Base-by-base conservation (phyloP, 2,329 filamentous ascomycete genomes). In the Calonectria hawksworthii region DNA sequence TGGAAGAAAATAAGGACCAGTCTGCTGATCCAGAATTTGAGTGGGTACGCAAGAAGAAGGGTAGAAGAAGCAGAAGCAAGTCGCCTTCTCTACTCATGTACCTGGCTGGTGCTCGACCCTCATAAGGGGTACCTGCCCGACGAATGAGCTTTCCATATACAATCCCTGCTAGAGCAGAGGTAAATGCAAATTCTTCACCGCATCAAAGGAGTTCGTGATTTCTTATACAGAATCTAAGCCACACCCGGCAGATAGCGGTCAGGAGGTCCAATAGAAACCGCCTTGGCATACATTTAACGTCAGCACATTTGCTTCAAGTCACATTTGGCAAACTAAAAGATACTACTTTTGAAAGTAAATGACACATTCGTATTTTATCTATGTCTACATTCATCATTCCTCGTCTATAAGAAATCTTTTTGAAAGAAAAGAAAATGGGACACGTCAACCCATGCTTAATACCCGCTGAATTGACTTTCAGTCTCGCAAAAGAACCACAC, bases 151-250 rank as follows among this genome's bases (percentile, higher is more conserved):
- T 96, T 86, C 99, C 97, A 83, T 99, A 99, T 47, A 98, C 89
- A 13, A 96, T 99, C 97, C 97, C 99, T 10, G 96, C 96, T 79
- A 99, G 89, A 23, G 96, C 97, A 68, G 94, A 96, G 85, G 96
- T 98, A 59, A 98, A 99, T 92, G n/a, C 64, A 97, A 89, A 28
- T 97, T 99, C 88, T 99, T 99, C 84, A 99, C 93, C 0, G 95
- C 96, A 85, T 99, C 97, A 82, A 99, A 99, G 0, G 97, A 97
- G 84, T 99, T 99, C 11, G 97, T 98, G 44, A 99, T 89, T 13
- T 47, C n/a, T 10, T 13, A 47, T 47, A 3, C 7, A 2, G 44
- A n/a, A 47, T 47, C n/a, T 23, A 13, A 23, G 18, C n/a, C 41
- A 47, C 34, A 11, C n/a, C 23, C 21, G 10, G n/a, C n/a, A 47